Percentiles rank a stretch among this genome's conserved stretches.
Conservation (phyloP, 495 filamentous ascomycete species). For the Podospora pseudoanserina region DNA sequence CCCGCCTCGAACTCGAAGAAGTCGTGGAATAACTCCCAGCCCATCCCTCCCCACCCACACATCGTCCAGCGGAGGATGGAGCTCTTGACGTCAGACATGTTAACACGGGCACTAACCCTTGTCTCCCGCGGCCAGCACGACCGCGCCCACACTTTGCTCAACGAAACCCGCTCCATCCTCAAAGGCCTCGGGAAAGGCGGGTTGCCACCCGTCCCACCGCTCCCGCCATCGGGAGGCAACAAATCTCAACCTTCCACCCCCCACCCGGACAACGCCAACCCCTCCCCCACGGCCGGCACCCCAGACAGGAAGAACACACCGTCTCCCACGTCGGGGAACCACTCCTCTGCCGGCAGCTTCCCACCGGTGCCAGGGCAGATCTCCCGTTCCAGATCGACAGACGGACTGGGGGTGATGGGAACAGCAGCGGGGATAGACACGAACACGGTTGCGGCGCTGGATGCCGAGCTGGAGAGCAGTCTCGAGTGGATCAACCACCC, state of each 20-base stretch:
- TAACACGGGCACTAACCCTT: slow-evolving; percentile 86
- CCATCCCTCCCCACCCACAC: slow-evolving; percentile 91
- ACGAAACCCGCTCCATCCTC: slow-evolving; percentile 90
- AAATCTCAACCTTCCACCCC: slow-evolving; percentile 49
- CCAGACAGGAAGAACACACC: slow-evolving; percentile 49
- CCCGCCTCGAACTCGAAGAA: slow-evolving; percentile 66
- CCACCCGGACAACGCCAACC: slow-evolving; percentile 44
- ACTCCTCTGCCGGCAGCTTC: slow-evolving; percentile 33
- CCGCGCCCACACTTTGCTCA: slow-evolving; percentile 83
- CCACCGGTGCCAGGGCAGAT: slow-evolving; percentile 24
- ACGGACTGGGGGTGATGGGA: slow-evolving; percentile 48
- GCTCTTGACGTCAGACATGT: slow-evolving; percentile 95
- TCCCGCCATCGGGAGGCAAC: slow-evolving; percentile 43
- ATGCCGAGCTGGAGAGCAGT: slow-evolving; percentile 84
- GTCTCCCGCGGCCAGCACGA: slow-evolving; percentile 91
- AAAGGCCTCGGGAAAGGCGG: slow-evolving; percentile 95
- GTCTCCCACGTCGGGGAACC: slow-evolving; percentile 49
- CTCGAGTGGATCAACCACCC: slow-evolving; percentile 99
- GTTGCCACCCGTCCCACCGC: slow-evolving; percentile 88
- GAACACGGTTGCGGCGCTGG: slow-evolving; percentile 76
- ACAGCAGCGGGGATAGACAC: slow-evolving; percentile 71
- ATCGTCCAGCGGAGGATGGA: slow-evolving; percentile 98
- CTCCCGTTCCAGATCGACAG: slow-evolving; percentile 41
- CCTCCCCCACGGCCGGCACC: slow-evolving; percentile 41
- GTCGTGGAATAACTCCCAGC: slow-evolving; percentile 63